Evolutionary conservation across 192 early-diverging fungal genomes (phyloP), one percentile per base, ranked within the genome.

Genomic region (Gigaspora rosea): DNA sequence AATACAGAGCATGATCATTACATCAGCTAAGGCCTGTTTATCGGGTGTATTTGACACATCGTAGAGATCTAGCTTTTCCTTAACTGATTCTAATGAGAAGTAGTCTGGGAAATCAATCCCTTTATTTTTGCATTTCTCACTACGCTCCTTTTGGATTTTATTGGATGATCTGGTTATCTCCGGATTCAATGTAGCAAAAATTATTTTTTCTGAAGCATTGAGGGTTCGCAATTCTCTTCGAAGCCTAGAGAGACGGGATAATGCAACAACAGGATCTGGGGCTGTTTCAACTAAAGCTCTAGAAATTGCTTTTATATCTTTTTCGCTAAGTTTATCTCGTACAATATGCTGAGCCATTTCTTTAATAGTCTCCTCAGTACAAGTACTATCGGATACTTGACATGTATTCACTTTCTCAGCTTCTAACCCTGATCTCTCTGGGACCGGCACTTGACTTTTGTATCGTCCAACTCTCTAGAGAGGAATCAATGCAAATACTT

Each of bases 1-100:
- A 7, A 71, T 71, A 22, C 69, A 71, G 20, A 49, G 69, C 69
- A 71, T 71, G 52, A 71, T 54, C 69, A 71, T 56, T 54, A 52
- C 20, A 54, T 71, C 69, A 10, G 50, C 69, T 47, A 71, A 49
- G 46, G 50, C 69, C 50, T 52, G 47, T 56, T 47, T 13, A 22
- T 54, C 50, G 15, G 69, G 50, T 49, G 6, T 12, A 49, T n/a
- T 48, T 11, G 20, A 33, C 2, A 47, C 10, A 71, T 71, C 69
- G 52, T 71, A 71, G 3, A 4, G 3, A 52, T 52, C 13, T 6
- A 71, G 22, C 15, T 7, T 71, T 27, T 52, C 69, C 18, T 54
- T 71, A 15, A 71, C 52, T 32, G 69, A 49, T 71, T 71, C 69
- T 52, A 71, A 71, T 33, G 49, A 47, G 50, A 71, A 71, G n/a